Conservation (phyloP, 2,329 filamentous ascomycete species). For the Cladosporium sp. region DNA sequence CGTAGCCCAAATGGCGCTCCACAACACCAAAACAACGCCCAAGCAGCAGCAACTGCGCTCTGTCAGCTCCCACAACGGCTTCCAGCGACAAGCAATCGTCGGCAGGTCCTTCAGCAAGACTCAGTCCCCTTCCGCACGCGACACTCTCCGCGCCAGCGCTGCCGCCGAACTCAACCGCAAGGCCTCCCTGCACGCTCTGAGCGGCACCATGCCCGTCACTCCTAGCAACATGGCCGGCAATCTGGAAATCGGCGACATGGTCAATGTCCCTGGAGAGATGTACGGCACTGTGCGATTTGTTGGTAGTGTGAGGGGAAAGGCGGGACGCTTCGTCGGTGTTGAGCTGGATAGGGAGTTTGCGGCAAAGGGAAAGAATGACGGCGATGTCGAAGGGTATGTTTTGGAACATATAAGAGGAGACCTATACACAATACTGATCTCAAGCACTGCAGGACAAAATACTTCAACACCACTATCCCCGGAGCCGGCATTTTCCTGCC, state of each 20-base stretch:
- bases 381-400: constrained; percentile 87
- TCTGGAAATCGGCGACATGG: constrained; percentile 75
- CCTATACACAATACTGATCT: background rate
- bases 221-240: constrained; percentile 1
- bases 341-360: constrained; percentile 83
- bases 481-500: constrained; percentile 94
- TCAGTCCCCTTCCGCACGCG: constrained; percentile 44
- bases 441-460: constrained; percentile 43
- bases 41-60: constrained; percentile 37
- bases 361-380: constrained; percentile 86
- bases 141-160: constrained; percentile 46
- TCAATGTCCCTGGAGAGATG: constrained; percentile 94
- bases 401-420: background rate
- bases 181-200: constrained; percentile 70
- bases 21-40: constrained; percentile 44
- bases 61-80: constrained; percentile 17
- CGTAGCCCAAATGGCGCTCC: constrained; percentile 1
- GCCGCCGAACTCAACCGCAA: constrained; percentile 63
- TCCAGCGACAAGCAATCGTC: constrained; percentile 43
- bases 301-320: constrained; percentile 83
- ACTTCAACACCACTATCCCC: constrained; percentile 77
- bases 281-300: constrained; percentile 86
- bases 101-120: constrained; percentile 28
- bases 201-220: constrained; percentile 38
- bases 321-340: constrained; percentile 87